Percentiles rank a stretch among this genome's conserved stretches.
Evolutionary conservation across 2,329 filamentous ascomycete species (phyloP).

Genomic region (Anthostomella pinea): DNA sequence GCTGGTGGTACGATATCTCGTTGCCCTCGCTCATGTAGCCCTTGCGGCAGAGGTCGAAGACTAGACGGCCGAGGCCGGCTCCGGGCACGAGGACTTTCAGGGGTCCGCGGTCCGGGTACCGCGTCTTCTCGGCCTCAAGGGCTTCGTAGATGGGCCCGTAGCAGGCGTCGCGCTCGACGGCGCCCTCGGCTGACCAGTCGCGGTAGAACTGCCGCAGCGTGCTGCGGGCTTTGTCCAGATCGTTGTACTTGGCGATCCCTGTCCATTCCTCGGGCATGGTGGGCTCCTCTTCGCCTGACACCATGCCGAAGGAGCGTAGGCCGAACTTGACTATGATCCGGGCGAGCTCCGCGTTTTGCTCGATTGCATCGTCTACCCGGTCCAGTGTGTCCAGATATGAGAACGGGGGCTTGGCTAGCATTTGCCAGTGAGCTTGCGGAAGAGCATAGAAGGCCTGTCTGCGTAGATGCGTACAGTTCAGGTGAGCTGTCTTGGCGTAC

Average conservation of each 20-base stretch:
- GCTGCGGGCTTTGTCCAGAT: slow-evolving; percentile 88
- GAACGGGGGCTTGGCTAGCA: slow-evolving; percentile 79
- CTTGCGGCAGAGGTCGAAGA: slow-evolving; percentile 76
- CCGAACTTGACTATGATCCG: slow-evolving; percentile 72
- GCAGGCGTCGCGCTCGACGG: slow-evolving; percentile 69
- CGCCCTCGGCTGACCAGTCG: slow-evolving; percentile 85
- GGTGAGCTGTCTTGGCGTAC: slow-evolving; percentile 81
- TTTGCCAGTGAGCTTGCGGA: slow-evolving; percentile 76
- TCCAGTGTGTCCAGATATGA: slow-evolving; percentile 76
- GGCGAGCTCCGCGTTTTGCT: slow-evolving; percentile 80
- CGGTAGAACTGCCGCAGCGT: slow-evolving; percentile 92
- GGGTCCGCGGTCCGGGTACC: slow-evolving; percentile 30
- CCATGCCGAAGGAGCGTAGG: slow-evolving; percentile 62
- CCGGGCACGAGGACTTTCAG: slow-evolving; percentile 80
- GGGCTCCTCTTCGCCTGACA: slow-evolving; percentile 35
- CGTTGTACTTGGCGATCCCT: slow-evolving; percentile 65
- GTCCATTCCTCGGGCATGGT: slow-evolving; percentile 63
- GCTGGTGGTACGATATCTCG: slow-evolving; percentile 94
- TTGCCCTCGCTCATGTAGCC: slow-evolving; percentile 84
- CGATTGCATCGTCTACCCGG: slow-evolving; percentile 81
- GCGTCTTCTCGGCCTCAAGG: slow-evolving; percentile 50
- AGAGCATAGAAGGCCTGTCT: slow-evolving; percentile 92
- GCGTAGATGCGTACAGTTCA: slow-evolving; percentile 85
- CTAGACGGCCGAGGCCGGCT: slow-evolving; percentile 81
- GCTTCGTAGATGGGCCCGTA: slow-evolving; percentile 71